phyloP scores from a whole-genome alignment of 2,329 filamentous ascomycete species.

The Claviceps sp. region DNA sequence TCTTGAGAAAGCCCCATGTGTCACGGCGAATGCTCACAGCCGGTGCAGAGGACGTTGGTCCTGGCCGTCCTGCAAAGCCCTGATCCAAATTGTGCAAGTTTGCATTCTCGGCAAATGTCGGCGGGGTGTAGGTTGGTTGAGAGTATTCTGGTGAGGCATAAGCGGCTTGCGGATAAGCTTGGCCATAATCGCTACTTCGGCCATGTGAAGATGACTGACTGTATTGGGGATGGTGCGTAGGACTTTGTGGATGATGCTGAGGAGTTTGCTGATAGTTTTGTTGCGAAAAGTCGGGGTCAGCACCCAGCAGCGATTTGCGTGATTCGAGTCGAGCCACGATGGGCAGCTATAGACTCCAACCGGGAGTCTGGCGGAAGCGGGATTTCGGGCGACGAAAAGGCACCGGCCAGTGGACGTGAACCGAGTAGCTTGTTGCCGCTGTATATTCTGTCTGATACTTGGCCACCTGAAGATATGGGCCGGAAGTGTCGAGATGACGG shows the following conservation, averaged over 20 bases:
- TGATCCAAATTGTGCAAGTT: slow-evolving; percentile 20
- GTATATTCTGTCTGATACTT: not conserved
- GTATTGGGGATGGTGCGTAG: slow-evolving; percentile 13
- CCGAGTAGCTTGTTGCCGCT: not conserved
- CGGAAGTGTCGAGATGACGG: not conserved
- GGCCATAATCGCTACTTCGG: slow-evolving; percentile 16
- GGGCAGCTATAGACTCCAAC: slow-evolving; percentile 20
- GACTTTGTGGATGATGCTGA: slow-evolving; percentile 13
- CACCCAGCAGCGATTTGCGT: slow-evolving; percentile 26
- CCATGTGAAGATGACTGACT: slow-evolving; percentile 9
- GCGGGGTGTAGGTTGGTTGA: slow-evolving; percentile 13
- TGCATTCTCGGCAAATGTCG: slow-evolving; percentile 16
- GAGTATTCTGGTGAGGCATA: slow-evolving; percentile 17
- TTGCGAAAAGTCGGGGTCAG: slow-evolving; percentile 24
- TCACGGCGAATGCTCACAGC: slow-evolving; percentile 18
- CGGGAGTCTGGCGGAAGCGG: slow-evolving; percentile 18
- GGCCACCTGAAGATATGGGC: not conserved
- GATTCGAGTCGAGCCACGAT: slow-evolving; percentile 28
- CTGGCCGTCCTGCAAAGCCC: slow-evolving; percentile 25
- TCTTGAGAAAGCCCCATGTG: slow-evolving; percentile 60
- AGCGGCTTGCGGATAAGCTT: slow-evolving; percentile 20
- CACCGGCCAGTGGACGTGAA: not conserved
- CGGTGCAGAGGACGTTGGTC: slow-evolving; percentile 19
- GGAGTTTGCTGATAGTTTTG: slow-evolving; percentile 13
- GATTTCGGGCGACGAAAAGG: not conserved